Percentiles rank a stretch among this genome's conserved stretches.
These are phyloP conservation scores for Comarum palustre DNA, from an alignment of 306 rosid genomes.

Conservation along the genomic window DNA sequence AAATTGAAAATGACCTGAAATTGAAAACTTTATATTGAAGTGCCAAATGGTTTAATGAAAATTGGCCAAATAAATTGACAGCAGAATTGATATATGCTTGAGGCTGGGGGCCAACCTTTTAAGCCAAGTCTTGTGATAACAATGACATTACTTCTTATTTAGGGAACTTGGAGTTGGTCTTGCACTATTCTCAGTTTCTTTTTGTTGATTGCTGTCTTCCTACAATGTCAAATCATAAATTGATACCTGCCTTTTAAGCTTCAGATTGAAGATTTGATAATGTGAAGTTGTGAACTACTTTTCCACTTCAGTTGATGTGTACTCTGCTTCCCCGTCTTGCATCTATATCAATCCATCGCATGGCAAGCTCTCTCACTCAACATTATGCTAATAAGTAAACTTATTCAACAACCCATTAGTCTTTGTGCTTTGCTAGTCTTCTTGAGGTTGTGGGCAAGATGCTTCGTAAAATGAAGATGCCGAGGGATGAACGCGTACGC, in stretches of 20 bases:
- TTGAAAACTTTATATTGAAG: background rate
- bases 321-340: background rate
- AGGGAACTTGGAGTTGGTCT: constrained; percentile 45
- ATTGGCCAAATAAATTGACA: constrained; percentile 15
- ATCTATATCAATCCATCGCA: background rate
- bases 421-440: background rate
- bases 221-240: constrained; percentile 12
- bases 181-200: constrained; percentile 24
- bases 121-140: constrained; percentile 53
- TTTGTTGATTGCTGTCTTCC: constrained; percentile 10
- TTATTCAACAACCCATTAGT: background rate
- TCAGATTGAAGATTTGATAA: background rate
- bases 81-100: constrained; percentile 18
- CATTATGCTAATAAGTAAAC: background rate
- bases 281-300: background rate
- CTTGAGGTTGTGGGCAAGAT: background rate
- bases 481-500: background rate
- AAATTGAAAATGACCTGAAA: background rate
- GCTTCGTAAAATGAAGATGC: background rate
- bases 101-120: constrained; percentile 42
- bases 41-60: background rate
- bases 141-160: constrained; percentile 59
- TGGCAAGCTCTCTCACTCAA: background rate
- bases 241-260: background rate
- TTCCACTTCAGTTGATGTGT: background rate